phyloP scores from a whole-genome alignment of 441 rosid species.

The Adansonia grandidieri region DNA sequence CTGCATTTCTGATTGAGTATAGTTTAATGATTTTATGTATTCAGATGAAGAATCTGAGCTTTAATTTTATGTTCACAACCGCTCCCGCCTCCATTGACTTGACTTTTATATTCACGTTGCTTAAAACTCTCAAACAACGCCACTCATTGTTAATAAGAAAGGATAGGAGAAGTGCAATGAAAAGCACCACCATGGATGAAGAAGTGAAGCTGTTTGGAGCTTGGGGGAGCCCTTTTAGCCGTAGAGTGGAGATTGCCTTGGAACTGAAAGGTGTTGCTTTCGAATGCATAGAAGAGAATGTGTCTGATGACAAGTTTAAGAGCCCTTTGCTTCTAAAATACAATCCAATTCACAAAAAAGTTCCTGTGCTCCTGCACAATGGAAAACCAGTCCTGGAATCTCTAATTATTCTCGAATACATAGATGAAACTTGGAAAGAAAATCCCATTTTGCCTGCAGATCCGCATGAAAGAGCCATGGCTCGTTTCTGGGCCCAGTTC shows the following conservation, averaged over 20 bases:
- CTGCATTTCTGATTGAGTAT: too few relatives aligned
- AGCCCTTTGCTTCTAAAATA: slow-evolving; percentile 49
- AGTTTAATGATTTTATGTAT: too few relatives aligned
- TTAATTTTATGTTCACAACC: too few relatives aligned
- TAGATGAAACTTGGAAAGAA: slow-evolving; percentile 57
- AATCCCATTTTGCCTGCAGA: slow-evolving; percentile 53
- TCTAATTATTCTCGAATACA: slow-evolving; percentile 47
- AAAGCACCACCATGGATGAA: slow-evolving; percentile 12
- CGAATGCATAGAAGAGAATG: slow-evolving; percentile 50
- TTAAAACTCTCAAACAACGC: not conserved
- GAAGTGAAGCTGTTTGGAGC: slow-evolving; percentile 41
- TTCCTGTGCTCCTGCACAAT: slow-evolving; percentile 53
- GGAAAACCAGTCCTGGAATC: slow-evolving; percentile 49
- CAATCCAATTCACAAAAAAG: slow-evolving; percentile 51
- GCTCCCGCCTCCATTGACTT: not conserved
- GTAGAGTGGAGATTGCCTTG: slow-evolving; percentile 47
- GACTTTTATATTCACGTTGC: not conserved
- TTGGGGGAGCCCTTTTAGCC: slow-evolving; percentile 48
- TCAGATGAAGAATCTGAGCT: too few relatives aligned
- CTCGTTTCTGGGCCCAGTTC: slow-evolving; percentile 66
- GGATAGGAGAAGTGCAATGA: too few relatives aligned
- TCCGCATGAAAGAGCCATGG: slow-evolving; percentile 56
- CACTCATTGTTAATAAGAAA: not conserved
- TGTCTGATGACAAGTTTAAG: slow-evolving; percentile 39
- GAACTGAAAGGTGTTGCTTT: slow-evolving; percentile 47